Evolutionary conservation across 495 filamentous ascomycete species (phyloP).

Genomic region (Lophiotrema nucula): DNA sequence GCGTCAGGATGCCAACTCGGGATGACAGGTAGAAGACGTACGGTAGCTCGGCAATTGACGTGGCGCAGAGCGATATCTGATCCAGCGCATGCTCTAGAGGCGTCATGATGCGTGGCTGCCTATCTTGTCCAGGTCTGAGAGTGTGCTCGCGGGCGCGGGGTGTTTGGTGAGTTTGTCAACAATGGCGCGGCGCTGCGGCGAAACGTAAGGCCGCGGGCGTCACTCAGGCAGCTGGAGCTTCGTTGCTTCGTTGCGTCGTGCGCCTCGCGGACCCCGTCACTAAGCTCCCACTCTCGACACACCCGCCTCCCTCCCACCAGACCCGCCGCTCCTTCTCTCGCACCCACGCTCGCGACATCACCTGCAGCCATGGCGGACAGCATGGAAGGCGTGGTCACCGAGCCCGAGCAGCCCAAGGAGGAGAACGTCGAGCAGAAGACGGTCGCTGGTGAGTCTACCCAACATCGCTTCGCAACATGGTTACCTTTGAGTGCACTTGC

Average conservation of each 20-base stretch:
- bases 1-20: not conserved
- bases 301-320: not conserved
- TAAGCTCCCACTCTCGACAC: slow-evolving; percentile 3
- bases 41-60: slow-evolving; percentile 81
- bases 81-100: slow-evolving; percentile 83
- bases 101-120: slow-evolving; percentile 49
- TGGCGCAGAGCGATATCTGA: slow-evolving; percentile 81
- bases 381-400: slow-evolving; percentile 43
- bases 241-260: too few species aligned
- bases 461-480: slow-evolving; percentile 11
- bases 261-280: slow-evolving; percentile 11
- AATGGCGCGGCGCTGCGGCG: not conserved
- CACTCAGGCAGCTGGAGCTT: slow-evolving; percentile 20
- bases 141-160: slow-evolving; percentile 6
- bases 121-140: not conserved
- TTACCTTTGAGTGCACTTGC: slow-evolving; percentile 23
- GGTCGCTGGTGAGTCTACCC: slow-evolving; percentile 28
- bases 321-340: slow-evolving; percentile 20
- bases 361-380: slow-evolving; percentile 41
- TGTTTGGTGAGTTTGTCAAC: slow-evolving; percentile 25
- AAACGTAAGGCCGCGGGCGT: slow-evolving; percentile 1
- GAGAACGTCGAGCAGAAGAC: slow-evolving; percentile 35
- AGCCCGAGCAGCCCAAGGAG: slow-evolving; percentile 20
- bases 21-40: slow-evolving; percentile 44
- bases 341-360: slow-evolving; percentile 1